Conservation (phyloP, 306 rosid species). For the Echinosophora koreensis region DNA sequence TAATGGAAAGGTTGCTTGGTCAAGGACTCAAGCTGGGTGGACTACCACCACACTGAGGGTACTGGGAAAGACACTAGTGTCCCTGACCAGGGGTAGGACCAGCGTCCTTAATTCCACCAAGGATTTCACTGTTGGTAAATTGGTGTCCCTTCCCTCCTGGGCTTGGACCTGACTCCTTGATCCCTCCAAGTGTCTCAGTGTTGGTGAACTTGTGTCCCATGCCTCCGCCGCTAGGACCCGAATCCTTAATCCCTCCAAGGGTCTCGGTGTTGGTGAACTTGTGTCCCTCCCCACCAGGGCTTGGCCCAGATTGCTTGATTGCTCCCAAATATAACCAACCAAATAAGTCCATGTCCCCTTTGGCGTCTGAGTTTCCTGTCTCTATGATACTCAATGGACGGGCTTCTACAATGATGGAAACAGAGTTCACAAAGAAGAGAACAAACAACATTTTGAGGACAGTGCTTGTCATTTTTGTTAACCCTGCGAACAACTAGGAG, state of each 20-base stretch:
- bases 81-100: conserved; percentile 33
- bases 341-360: conserved; percentile 45
- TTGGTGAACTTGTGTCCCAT: conserved; percentile 28
- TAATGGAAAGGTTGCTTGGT: background rate
- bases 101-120: conserved; percentile 32
- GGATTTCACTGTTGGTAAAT: background rate
- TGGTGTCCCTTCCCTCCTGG: conserved; percentile 41
- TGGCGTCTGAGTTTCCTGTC: conserved; percentile 2
- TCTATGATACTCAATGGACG: conserved; percentile 52
- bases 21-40: background rate
- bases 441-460: conserved; percentile 32
- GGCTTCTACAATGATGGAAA: conserved; percentile 37
- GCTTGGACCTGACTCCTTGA: conserved; percentile 23
- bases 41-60: background rate
- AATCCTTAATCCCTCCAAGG: conserved; percentile 52
- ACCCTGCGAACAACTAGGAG: background rate
- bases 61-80: background rate
- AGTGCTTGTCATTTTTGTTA: conserved; percentile 10
- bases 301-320: conserved; percentile 36
- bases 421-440: conserved; percentile 31
- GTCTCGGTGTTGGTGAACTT: conserved; percentile 13
- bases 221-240: conserved; percentile 53
- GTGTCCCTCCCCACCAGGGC: conserved; percentile 49
- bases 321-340: conserved; percentile 58
- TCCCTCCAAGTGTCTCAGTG: background rate